Conservation (phyloP, 1,284 basidiomycete genomes). For the Papiliotrema fonsecae region DNA sequence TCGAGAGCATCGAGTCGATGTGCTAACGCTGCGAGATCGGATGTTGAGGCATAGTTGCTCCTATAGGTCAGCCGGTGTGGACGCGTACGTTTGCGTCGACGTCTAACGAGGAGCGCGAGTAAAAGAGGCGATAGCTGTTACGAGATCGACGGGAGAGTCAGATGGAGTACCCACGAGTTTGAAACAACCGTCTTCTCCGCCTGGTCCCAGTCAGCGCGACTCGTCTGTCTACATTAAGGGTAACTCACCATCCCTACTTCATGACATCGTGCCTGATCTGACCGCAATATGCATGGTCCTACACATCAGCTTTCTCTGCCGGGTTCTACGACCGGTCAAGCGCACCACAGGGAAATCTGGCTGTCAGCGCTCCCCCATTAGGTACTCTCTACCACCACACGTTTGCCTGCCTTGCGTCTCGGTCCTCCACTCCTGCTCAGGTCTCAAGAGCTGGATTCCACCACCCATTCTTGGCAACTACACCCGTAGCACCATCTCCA, state of each 20-base stretch:
- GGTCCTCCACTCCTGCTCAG: no score
- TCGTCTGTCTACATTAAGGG: neutral
- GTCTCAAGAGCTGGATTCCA: no score
- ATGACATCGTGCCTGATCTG: conserved; percentile 46
- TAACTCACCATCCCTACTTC: conserved; percentile 46
- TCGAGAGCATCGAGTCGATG: conserved; percentile 47
- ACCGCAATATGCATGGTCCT: conserved; percentile 45
- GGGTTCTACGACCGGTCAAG: no score
- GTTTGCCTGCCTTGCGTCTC: no score
- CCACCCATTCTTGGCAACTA: no score
- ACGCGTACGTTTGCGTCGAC: no score
- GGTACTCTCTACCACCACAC: no score
- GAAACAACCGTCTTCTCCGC: conserved; percentile 39
- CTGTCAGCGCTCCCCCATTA: no score
- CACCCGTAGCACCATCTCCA: no score
- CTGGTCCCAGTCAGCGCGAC: conserved; percentile 7
- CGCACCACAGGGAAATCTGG: conserved; percentile 36
- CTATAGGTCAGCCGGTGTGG: conserved; percentile 2
- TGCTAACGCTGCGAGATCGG: conserved; percentile 43
- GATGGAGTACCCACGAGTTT: conserved; percentile 20
- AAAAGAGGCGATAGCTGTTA: no score
- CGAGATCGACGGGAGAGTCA: no score
- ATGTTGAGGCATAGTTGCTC: conserved; percentile 38
- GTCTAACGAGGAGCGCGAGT: no score
- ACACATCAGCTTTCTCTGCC: conserved; percentile 1